Conservation (phyloP, 192 early-diverging fungal genomes). For the Backusella tarrabulga region DNA sequence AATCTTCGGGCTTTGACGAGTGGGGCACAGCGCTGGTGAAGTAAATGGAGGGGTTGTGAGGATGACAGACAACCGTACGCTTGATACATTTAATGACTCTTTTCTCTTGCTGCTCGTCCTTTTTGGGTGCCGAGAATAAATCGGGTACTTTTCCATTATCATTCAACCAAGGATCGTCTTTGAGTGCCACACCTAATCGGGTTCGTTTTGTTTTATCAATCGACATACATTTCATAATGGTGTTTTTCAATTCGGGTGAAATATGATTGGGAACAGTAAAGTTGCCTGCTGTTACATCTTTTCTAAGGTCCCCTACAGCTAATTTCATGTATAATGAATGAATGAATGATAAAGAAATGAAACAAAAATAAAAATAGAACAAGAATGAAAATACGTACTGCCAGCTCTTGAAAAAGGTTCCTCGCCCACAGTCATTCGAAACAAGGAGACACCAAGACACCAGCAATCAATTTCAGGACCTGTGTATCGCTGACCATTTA, state of each 20-base stretch:
- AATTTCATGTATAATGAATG: background rate
- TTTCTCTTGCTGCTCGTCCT: conserved; percentile 22
- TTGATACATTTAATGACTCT: conserved; percentile 8
- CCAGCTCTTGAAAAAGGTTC: conserved; percentile 46
- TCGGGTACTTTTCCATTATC: conserved; percentile 28
- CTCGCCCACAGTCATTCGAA: conserved; percentile 65
- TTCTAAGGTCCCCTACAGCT: conserved; percentile 52
- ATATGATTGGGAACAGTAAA: conserved; percentile 39
- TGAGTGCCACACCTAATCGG: conserved; percentile 36
- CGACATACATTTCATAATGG: conserved; percentile 43
- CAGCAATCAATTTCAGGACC: conserved; percentile 96
- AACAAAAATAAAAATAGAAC: background rate
- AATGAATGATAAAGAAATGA: no score
- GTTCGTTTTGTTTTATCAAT: conserved; percentile 42
- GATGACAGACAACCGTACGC: conserved; percentile 30
- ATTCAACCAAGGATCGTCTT: conserved; percentile 49
- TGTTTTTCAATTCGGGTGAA: conserved; percentile 36
- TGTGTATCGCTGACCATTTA: conserved; percentile 82
- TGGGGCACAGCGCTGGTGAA: conserved; percentile 27
- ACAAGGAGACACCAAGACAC: conserved; percentile 90
- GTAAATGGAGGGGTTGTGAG: conserved; percentile 26
- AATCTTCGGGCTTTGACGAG: conserved; percentile 21
- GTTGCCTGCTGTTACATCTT: conserved; percentile 40
- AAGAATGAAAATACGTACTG: conserved; percentile 16
- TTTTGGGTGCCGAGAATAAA: background rate